Percentiles rank a stretch among this genome's conserved stretches.
phyloP scores from a whole-genome alignment of 108 stramenopile species.

The Chaetoceros muelleri region DNA sequence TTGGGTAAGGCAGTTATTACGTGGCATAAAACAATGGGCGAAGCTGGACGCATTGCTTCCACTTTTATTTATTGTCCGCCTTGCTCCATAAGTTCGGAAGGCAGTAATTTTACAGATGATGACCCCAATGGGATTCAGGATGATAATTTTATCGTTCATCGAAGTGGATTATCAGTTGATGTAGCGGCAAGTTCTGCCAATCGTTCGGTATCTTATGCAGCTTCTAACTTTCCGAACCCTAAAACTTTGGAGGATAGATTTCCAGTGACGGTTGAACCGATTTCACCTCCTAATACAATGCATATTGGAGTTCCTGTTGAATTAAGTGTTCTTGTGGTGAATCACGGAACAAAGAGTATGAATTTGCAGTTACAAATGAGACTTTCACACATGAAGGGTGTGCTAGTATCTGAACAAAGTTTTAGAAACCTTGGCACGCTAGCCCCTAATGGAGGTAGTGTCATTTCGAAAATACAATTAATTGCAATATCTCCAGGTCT shows the following conservation, averaged over 20 bases:
- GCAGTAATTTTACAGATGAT: neutral
- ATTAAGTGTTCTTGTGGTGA: slow-evolving; percentile 56
- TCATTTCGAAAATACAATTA: slow-evolving; percentile 31
- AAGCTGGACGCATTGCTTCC: slow-evolving; percentile 50
- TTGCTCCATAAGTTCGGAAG: slow-evolving; percentile 5
- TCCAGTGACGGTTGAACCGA: slow-evolving; percentile 75
- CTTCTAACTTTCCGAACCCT: slow-evolving; percentile 5
- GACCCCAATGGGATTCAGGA: slow-evolving; percentile 7
- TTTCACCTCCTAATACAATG: slow-evolving; percentile 58
- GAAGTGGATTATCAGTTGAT: slow-evolving; percentile 71
- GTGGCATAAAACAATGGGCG: slow-evolving; percentile 74
- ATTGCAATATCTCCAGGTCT: slow-evolving; percentile 53
- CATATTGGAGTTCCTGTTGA: slow-evolving; percentile 28
- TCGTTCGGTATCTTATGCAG: slow-evolving; percentile 20
- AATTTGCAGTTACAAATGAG: slow-evolving; percentile 68
- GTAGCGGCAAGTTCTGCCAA: slow-evolving; percentile 53
- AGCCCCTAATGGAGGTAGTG: slow-evolving; percentile 52
- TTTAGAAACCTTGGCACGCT: slow-evolving; percentile 51
- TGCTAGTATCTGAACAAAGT: slow-evolving; percentile 58
- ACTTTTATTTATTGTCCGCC: slow-evolving; percentile 45
- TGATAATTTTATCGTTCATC: slow-evolving; percentile 47
- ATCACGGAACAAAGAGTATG: slow-evolving; percentile 55
- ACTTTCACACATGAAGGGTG: slow-evolving; percentile 52
- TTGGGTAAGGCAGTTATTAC: slow-evolving; percentile 55
- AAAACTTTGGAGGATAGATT: slow-evolving; percentile 33